These are phyloP conservation scores for Hyphopichia pseudoburtonii DNA, from an alignment of 1,139 yeast genomes.

Conservation along the genomic window DNA sequence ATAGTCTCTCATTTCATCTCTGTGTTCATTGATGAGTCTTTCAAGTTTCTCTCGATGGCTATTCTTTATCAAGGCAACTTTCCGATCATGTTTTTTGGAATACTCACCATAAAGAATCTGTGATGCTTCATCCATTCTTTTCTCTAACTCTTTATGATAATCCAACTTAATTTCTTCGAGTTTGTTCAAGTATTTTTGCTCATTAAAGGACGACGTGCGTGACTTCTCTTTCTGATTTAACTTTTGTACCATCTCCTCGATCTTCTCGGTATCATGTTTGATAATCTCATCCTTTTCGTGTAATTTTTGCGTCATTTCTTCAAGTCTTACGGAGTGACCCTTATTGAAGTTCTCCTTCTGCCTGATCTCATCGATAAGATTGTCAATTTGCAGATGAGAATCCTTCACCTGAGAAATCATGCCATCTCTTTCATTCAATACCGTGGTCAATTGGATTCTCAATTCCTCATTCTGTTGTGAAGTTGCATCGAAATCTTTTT, in stretches of 20 bases:
- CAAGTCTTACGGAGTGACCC: too few relatives aligned
- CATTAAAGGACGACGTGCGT: conserved; percentile 7
- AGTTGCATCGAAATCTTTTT: conserved; percentile 3
- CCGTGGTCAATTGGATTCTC: conserved; percentile 21
- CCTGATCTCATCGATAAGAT: conserved; percentile 13
- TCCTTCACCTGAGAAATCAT: conserved; percentile 17
- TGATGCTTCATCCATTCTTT: conserved; percentile 54
- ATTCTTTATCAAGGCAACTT: conserved; percentile 51
- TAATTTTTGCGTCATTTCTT: too few relatives aligned
- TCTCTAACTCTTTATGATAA: conserved; percentile 32
- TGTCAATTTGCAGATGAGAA: conserved; percentile 17
- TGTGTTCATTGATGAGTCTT: conserved; percentile 35
- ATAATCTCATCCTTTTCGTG: conserved; percentile 25
- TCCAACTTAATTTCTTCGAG: conserved; percentile 21
- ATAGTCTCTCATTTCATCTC: conserved; percentile 40
- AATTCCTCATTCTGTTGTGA: conserved; percentile 10
- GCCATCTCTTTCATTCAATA: conserved; percentile 11
- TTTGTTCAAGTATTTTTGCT: conserved; percentile 11
- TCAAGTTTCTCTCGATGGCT: conserved; percentile 30
- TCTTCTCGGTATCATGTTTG: conserved; percentile 23
- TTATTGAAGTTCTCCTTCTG: too few relatives aligned
- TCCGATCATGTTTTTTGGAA: conserved; percentile 67
- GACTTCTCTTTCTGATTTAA: conserved; percentile 16
- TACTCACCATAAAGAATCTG: conserved; percentile 68
- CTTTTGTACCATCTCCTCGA: conserved; percentile 22